phyloP scores from a whole-genome alignment of 2,329 filamentous ascomycete genomes.

The Periconia digitata region DNA sequence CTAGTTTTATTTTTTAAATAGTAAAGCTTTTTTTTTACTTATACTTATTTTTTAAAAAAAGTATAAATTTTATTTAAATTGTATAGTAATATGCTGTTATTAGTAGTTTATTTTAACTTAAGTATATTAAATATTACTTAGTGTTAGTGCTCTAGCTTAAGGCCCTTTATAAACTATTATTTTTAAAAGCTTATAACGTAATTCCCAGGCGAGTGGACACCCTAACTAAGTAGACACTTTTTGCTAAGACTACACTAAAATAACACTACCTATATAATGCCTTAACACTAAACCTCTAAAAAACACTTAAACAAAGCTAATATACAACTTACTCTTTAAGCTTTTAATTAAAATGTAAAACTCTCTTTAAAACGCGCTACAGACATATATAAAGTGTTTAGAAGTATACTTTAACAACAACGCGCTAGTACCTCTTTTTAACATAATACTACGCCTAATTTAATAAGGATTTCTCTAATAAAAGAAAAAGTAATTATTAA shows the following conservation, averaged over 20 bases:
- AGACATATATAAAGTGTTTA: slow-evolving; percentile 1
- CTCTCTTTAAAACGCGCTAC: background rate
- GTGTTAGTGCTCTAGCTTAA: background rate
- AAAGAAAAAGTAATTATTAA: slow-evolving; percentile 11
- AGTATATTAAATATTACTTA: too few relatives aligned
- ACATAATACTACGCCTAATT: slow-evolving; percentile 2
- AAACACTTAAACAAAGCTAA: background rate
- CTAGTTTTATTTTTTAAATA: too few relatives aligned
- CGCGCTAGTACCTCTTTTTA: background rate
- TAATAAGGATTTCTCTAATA: slow-evolving; percentile 7
- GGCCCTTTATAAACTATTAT: too few relatives aligned
- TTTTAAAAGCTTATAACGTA: background rate
- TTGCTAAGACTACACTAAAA: background rate
- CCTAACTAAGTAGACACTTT: background rate
- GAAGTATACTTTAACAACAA: background rate
- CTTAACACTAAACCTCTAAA: background rate
- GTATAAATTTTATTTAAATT: too few relatives aligned
- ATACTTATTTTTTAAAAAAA: too few relatives aligned
- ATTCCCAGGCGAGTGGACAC: background rate
- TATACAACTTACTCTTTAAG: slow-evolving; percentile 3
- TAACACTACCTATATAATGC: background rate
- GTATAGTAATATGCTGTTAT: too few relatives aligned
- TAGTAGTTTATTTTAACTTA: too few relatives aligned
- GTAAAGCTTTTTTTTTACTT: too few relatives aligned
- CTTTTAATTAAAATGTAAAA: slow-evolving; percentile 5